Conservation (phyloP, 2,329 filamentous ascomycete species). For the Colletotrichum shisoi region DNA sequence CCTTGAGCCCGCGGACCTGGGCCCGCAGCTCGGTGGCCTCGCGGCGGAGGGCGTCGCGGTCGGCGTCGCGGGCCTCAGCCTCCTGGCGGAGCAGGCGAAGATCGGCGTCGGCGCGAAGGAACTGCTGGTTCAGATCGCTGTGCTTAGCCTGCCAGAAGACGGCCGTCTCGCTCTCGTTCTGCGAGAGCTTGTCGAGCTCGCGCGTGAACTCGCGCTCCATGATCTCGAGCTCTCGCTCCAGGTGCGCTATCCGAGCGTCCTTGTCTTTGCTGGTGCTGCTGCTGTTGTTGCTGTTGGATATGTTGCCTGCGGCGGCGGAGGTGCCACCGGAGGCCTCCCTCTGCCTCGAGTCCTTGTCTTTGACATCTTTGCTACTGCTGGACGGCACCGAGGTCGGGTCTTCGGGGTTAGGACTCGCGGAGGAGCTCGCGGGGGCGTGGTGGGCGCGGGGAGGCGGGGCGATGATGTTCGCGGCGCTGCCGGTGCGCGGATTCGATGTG, state of each 20-base stretch:
- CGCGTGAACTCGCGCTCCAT: conserved; percentile 64
- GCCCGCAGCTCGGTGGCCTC: conserved; percentile 63
- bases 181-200: conserved; percentile 61
- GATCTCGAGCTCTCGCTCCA: conserved; percentile 61
- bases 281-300: conserved; percentile 19
- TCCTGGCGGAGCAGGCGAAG: conserved; percentile 60
- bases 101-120: conserved; percentile 61
- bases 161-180: conserved; percentile 63
- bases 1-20: conserved; percentile 73
- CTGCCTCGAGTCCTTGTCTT: conserved; percentile 44
- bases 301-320: background rate
- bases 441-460: conserved; percentile 52
- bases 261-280: conserved; percentile 50
- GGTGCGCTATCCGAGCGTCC: conserved; percentile 60
- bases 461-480: conserved; percentile 47
- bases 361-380: conserved; percentile 40
- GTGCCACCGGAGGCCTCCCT: conserved; percentile 21
- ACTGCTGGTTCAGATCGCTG: conserved; percentile 61
- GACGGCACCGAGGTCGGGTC: conserved; percentile 33
- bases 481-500: conserved; percentile 44
- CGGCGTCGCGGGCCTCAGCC: conserved; percentile 56
- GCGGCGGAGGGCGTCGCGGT: conserved; percentile 60
- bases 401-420: conserved; percentile 44
- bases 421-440: conserved; percentile 49
- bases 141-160: conserved; percentile 67